Percentiles rank a stretch among this genome's conserved stretches.
These are phyloP conservation scores for Diaporthe caulivora DNA, from an alignment of 2,329 filamentous ascomycete species.

Conservation along the genomic window DNA sequence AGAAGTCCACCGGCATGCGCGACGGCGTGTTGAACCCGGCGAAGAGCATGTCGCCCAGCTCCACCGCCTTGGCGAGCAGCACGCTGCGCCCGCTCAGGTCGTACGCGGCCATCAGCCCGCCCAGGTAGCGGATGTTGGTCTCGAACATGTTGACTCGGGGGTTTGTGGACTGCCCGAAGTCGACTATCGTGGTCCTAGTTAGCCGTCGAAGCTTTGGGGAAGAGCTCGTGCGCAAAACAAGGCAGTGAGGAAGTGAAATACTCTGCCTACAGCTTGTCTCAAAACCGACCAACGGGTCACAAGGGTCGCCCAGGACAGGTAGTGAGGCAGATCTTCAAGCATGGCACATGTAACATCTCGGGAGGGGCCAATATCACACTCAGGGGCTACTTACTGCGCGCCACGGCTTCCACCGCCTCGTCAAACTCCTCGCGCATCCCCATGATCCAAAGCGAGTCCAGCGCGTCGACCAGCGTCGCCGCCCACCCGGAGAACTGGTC, in stretches of 20 bases:
- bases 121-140: slow-evolving; percentile 59
- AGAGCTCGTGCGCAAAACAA: not conserved
- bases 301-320: not conserved
- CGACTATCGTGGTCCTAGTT: slow-evolving; percentile 39
- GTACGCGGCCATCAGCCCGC: slow-evolving; percentile 51
- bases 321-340: not conserved
- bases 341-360: not conserved
- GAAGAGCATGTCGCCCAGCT: slow-evolving; percentile 61
- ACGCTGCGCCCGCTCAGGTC: slow-evolving; percentile 51
- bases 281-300: not conserved
- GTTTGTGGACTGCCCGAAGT: slow-evolving; percentile 57
- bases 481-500: slow-evolving; percentile 63
- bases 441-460: slow-evolving; percentile 65
- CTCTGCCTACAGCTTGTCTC: not conserved
- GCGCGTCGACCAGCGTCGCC: slow-evolving; percentile 64
- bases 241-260: not conserved
- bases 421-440: slow-evolving; percentile 62
- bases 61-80: slow-evolving; percentile 57
- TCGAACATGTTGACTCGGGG: slow-evolving; percentile 57
- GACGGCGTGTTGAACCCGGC: slow-evolving; percentile 59
- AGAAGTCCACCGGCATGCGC: slow-evolving; percentile 60
- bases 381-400: not conserved
- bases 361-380: not conserved
- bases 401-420: slow-evolving; percentile 56
- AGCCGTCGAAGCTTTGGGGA: not conserved